These are phyloP conservation scores for Chlorociboria aeruginascens DNA, from an alignment of 495 filamentous ascomycete species.

Conservation along the genomic window DNA sequence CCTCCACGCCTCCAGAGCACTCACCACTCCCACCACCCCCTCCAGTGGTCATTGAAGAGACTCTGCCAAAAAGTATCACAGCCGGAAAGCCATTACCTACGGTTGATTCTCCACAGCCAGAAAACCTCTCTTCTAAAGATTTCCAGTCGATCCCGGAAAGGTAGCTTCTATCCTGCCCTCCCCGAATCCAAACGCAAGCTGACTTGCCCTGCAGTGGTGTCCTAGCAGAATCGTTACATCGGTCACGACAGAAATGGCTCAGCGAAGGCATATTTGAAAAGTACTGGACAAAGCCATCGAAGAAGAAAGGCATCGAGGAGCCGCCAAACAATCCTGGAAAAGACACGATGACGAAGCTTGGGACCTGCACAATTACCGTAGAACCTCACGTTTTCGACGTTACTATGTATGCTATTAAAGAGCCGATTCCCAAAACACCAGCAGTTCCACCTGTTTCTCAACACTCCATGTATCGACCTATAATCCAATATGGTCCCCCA, in stretches of 20 bases:
- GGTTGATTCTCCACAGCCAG: slow-evolving; percentile 53
- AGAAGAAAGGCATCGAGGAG: slow-evolving; percentile 56
- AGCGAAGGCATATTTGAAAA: slow-evolving; percentile 70
- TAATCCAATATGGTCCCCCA: slow-evolving; percentile 61
- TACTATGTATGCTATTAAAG: slow-evolving; percentile 76
- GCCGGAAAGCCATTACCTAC: slow-evolving; percentile 60
- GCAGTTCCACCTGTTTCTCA: slow-evolving; percentile 20
- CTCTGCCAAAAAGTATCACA: slow-evolving; percentile 53
- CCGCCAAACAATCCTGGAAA: slow-evolving; percentile 68
- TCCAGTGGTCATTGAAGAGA: slow-evolving; percentile 34
- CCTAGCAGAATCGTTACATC: slow-evolving; percentile 64
- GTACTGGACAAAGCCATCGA: slow-evolving; percentile 86
- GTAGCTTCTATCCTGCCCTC: slow-evolving; percentile 27
- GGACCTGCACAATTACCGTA: slow-evolving; percentile 67
- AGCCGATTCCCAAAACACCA: slow-evolving; percentile 40
- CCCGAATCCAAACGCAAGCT: neutral
- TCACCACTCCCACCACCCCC: slow-evolving; percentile 23
- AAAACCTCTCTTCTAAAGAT: slow-evolving; percentile 48
- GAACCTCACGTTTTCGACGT: slow-evolving; percentile 89
- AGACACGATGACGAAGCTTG: slow-evolving; percentile 77
- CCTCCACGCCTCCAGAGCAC: slow-evolving; percentile 26
- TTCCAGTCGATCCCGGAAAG: slow-evolving; percentile 81
- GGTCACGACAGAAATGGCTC: slow-evolving; percentile 83
- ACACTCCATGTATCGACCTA: slow-evolving; percentile 35
- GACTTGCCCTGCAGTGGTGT: slow-evolving; percentile 50